Evolutionary conservation across 2,329 filamentous ascomycete species (phyloP).

Genomic region (Phaeoacremonium minimum): DNA sequence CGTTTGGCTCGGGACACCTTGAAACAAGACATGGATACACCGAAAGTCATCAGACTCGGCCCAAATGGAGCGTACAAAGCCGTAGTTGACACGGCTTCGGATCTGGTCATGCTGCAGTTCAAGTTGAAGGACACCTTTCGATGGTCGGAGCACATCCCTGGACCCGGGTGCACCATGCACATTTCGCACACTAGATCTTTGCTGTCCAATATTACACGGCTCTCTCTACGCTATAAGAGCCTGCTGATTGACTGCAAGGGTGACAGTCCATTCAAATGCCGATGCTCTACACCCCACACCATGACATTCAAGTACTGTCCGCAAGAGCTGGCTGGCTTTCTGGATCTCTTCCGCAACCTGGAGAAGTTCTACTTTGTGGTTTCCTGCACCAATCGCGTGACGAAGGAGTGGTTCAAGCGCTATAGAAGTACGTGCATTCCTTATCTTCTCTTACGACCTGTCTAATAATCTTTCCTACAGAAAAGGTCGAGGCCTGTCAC

Average conservation of each 20-base stretch:
- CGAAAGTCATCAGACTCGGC: constrained; percentile 4
- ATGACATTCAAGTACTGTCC: constrained; percentile 11
- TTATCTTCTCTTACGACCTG: no score
- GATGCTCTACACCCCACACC: not conserved
- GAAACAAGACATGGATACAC: not conserved
- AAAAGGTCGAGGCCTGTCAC: no score
- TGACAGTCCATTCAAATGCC: constrained; percentile 5
- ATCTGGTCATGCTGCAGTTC: constrained; percentile 16
- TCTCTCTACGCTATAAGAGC: constrained; percentile 6
- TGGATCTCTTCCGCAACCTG: constrained; percentile 19
- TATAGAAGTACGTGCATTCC: no score
- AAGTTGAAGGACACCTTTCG: constrained; percentile 1
- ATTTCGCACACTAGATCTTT: not conserved
- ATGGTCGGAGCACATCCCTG: constrained; percentile 3
- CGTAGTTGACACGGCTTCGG: constrained; percentile 6
- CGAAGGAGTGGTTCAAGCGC: no score
- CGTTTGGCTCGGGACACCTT: not conserved
- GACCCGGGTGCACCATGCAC: not conserved
- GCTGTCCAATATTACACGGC: constrained; percentile 1
- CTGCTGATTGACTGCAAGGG: not conserved
- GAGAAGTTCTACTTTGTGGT: constrained; percentile 22
- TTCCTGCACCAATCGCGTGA: no score
- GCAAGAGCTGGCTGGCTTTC: constrained; percentile 11
- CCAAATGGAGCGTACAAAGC: not conserved
- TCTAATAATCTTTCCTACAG: no score